Evolutionary conservation across 164 flowering plant species (phyloP), one percentile per base, ranked within the genome.

Genomic region (Piper longum): DNA sequence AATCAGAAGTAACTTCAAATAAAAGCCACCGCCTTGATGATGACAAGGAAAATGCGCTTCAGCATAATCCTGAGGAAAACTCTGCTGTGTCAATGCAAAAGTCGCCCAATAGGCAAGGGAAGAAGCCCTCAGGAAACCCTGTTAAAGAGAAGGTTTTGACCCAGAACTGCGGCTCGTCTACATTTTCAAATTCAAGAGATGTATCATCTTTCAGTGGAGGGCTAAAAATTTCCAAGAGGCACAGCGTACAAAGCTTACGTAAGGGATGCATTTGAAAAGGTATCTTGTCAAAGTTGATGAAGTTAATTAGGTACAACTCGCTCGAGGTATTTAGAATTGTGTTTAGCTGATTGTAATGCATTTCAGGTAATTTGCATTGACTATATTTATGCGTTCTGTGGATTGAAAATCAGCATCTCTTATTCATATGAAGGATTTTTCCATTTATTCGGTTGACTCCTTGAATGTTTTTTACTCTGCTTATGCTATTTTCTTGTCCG

Each of bases 61-160:
- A 54, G 66, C 69, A 66, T 66, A 70, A 18, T 60, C 71, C 61
- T 54, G 72, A 73, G 11, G 74, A 62, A 19, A 79, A 73, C 59
- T 41, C 69, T 58, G 67, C 70, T 12, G 43, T 36, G 16, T 66
- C 72, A n/a, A 62, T 57, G 5, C 26, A 58, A 45, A 76, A 54
- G 66, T 54, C 58, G 60, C 43, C 60, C 14, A 70, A 65, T 45
- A 48, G 16, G 3, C 54, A 40, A 56, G 52, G 63, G 19, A 73
- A 62, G 56, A 66, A 70, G 26, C 73, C 57, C 14, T 13, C 76
- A 18, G 67, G 56, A 52, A 76, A 73, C 67, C 88, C 85, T 75
- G 76, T 82, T 5, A 70, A 59, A 58, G 90, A 87, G 61, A 80
- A 68, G 55, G 68, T 80, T 36, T 54, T 70, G 70, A 85, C 79